Conservation (phyloP, 257 asterid genomes). For the Jacaranda mimosifolia region DNA sequence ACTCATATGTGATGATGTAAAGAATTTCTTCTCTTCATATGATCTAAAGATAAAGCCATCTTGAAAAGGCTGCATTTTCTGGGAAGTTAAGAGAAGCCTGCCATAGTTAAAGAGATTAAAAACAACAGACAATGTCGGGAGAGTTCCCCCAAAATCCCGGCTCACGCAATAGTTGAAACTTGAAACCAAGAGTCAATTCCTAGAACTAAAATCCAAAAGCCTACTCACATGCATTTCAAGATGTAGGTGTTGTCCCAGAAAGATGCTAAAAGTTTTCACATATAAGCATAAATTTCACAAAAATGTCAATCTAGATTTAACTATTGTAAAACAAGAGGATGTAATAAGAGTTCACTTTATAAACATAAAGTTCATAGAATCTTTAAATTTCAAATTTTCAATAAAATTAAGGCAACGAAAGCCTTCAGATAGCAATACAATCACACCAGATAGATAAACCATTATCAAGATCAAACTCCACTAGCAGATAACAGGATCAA, state of each 20-base stretch:
- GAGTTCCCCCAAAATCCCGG: neutral
- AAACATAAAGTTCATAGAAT: neutral
- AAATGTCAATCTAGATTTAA: neutral
- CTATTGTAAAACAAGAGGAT: slow-evolving; percentile 1
- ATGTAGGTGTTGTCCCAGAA: neutral
- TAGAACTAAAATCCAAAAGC: neutral
- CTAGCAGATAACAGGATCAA: neutral
- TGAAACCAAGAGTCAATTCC: slow-evolving; percentile 7
- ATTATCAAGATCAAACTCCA: neutral
- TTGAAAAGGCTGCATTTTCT: too few species aligned
- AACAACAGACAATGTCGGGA: too few species aligned
- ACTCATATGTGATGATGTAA: too few species aligned
- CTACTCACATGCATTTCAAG: too few species aligned
- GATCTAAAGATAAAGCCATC: too few species aligned
- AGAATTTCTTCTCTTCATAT: too few species aligned
- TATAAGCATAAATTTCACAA: neutral
- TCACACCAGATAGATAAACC: neutral
- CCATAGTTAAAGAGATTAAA: too few species aligned
- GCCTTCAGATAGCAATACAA: slow-evolving; percentile 15
- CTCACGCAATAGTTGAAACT: slow-evolving; percentile 17
- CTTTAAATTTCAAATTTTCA: slow-evolving; percentile 9
- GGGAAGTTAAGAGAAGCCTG: too few species aligned
- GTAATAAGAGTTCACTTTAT: neutral
- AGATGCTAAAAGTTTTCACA: neutral
- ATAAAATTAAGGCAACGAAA: slow-evolving; percentile 7